Percentiles rank a stretch among this genome's conserved stretches.
Evolutionary conservation across 2,329 filamentous ascomycete species (phyloP).

Genomic region (Sporothrix brunneoviolacea): DNA sequence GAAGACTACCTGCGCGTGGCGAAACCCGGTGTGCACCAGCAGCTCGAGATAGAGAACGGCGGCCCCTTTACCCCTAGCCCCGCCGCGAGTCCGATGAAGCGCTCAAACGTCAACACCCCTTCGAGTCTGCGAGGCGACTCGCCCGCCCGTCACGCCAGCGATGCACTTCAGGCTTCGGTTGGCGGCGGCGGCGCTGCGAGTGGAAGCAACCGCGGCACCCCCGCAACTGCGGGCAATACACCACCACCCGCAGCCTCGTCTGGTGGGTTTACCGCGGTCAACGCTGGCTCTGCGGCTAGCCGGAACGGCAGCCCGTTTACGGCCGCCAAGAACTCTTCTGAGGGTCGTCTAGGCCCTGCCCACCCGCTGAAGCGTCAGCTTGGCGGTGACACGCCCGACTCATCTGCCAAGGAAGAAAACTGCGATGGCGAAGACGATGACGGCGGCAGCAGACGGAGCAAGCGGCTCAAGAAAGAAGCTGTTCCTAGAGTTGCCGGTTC

Average conservation of each 20-base stretch:
- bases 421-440: slow-evolving; percentile 53
- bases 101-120: slow-evolving; percentile 53
- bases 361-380: slow-evolving; percentile 71
- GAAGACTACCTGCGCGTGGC: slow-evolving; percentile 88
- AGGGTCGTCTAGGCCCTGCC: slow-evolving; percentile 50
- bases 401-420: slow-evolving; percentile 40
- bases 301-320: slow-evolving; percentile 55
- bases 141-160: slow-evolving; percentile 53
- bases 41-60: slow-evolving; percentile 87
- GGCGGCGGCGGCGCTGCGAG: slow-evolving; percentile 41
- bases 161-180: slow-evolving; percentile 44
- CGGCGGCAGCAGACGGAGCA: slow-evolving; percentile 72
- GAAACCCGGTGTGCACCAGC: slow-evolving; percentile 94
- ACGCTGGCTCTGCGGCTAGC: slow-evolving; percentile 58
- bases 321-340: slow-evolving; percentile 59
- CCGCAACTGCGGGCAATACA: slow-evolving; percentile 34
- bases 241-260: slow-evolving; percentile 47
- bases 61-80: slow-evolving; percentile 78
- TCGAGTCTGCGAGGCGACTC: slow-evolving; percentile 57
- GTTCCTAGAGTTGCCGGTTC: slow-evolving; percentile 88
- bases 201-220: slow-evolving; percentile 37
- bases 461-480: slow-evolving; percentile 77
- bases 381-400: slow-evolving; percentile 46
- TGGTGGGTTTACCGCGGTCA: slow-evolving; percentile 66
- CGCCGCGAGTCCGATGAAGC: slow-evolving; percentile 63